Evolutionary conservation across 495 filamentous ascomycete genomes (phyloP).

Genomic region (Cercophora newfieldiana): DNA sequence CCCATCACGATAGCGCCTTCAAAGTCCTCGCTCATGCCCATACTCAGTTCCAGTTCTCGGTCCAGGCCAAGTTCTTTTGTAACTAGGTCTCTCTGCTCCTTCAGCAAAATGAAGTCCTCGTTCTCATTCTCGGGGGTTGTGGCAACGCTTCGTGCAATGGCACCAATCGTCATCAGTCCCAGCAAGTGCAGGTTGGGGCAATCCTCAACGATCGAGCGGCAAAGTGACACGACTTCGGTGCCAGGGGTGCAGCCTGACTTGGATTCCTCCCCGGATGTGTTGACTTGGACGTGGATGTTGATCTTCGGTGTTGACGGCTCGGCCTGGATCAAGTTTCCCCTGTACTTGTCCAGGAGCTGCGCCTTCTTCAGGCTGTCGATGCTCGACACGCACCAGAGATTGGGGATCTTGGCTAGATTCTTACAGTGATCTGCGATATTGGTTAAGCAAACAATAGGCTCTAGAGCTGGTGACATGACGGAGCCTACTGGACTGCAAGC

Average conservation of each 20-base stretch:
- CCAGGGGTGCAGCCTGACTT: constrained; percentile 81
- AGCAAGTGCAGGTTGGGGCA: constrained; percentile 74
- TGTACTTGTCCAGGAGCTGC: constrained; percentile 71
- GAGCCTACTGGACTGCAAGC: constrained; percentile 63
- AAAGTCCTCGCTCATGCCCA: constrained; percentile 92
- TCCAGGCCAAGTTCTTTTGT: constrained; percentile 46
- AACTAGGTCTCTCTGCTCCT: constrained; percentile 65
- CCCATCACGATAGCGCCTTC: constrained; percentile 84
- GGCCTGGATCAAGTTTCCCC: constrained; percentile 53
- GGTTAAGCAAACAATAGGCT: background rate
- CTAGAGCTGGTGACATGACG: constrained; percentile 4
- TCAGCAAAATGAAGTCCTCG: constrained; percentile 78
- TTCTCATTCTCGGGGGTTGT: constrained; percentile 76
- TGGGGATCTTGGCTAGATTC: constrained; percentile 77
- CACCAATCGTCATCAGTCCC: constrained; percentile 96
- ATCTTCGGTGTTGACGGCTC: constrained; percentile 47
- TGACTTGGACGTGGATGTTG: constrained; percentile 86
- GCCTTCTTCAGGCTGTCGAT: constrained; percentile 89
- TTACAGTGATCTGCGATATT: constrained; percentile 75
- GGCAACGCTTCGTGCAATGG: constrained; percentile 76
- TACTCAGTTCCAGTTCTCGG: constrained; percentile 55
- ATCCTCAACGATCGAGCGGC: constrained; percentile 61
- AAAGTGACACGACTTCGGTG: constrained; percentile 57
- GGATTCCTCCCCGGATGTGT: constrained; percentile 83
- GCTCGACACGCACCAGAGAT: constrained; percentile 90